These are phyloP conservation scores for Cercophora scortea DNA, from an alignment of 495 filamentous ascomycete genomes.

Conservation along the genomic window DNA sequence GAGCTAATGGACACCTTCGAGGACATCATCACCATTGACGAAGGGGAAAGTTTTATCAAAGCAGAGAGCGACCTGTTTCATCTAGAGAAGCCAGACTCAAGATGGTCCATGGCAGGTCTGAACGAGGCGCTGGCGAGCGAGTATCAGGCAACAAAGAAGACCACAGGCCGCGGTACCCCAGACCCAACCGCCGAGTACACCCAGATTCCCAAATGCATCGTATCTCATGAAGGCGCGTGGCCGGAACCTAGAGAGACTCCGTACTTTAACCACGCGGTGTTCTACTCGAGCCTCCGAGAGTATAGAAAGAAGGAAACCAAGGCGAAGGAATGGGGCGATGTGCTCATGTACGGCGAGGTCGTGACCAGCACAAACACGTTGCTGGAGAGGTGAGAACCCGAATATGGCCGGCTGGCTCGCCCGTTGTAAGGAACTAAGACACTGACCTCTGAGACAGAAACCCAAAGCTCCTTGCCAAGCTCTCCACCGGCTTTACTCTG, in stretches of 20 bases:
- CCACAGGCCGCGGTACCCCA: constrained; percentile 14
- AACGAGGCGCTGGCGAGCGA: constrained; percentile 24
- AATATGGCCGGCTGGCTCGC: too few relatives aligned
- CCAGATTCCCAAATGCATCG: constrained; percentile 60
- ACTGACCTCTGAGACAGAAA: constrained; percentile 46
- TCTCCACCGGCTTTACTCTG: constrained; percentile 80
- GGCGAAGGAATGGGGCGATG: constrained; percentile 62
- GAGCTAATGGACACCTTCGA: constrained; percentile 59
- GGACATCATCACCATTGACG: constrained; percentile 60
- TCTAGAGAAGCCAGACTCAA: constrained; percentile 52
- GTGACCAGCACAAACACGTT: constrained; percentile 92
- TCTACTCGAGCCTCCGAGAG: constrained; percentile 60
- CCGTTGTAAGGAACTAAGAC: too few relatives aligned
- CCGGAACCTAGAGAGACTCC: constrained; percentile 74
- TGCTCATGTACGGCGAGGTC: constrained; percentile 82
- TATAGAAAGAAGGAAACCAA: constrained; percentile 38
- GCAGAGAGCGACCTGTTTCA: constrained; percentile 83
- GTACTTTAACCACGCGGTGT: constrained; percentile 79
- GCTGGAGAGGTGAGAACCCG: constrained; percentile 67
- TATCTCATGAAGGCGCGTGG: constrained; percentile 60
- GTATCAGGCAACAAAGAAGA: constrained; percentile 12
- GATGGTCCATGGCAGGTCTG: constrained; percentile 47
- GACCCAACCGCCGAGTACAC: constrained; percentile 70
- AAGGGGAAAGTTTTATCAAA: constrained; percentile 66
- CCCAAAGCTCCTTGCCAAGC: constrained; percentile 59